phyloP scores from a whole-genome alignment of 2,329 filamentous ascomycete species.

The Fusarium ambrosium region DNA sequence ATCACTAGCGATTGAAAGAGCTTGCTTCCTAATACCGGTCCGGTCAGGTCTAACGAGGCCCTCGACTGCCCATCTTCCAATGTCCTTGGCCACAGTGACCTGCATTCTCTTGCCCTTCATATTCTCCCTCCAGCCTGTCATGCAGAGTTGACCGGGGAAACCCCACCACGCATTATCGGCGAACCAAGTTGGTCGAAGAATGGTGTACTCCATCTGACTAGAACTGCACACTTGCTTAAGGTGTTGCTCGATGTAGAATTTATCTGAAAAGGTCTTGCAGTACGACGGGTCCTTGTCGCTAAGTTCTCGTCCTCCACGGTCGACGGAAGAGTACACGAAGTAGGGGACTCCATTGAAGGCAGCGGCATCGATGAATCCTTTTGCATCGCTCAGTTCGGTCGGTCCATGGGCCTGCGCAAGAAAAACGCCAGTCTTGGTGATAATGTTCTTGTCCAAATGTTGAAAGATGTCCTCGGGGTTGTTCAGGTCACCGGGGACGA shows the following conservation, averaged over 20 bases:
- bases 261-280: conserved; percentile 56
- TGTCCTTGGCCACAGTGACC: conserved; percentile 43
- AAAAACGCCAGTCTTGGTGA: conserved; percentile 36
- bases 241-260: conserved; percentile 71
- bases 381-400: conserved; percentile 63
- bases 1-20: conserved; percentile 45
- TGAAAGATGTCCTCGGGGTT: conserved; percentile 62
- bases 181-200: conserved; percentile 48
- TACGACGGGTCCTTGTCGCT: conserved; percentile 47
- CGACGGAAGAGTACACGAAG: conserved; percentile 74
- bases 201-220: conserved; percentile 45
- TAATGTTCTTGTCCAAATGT: conserved; percentile 27
- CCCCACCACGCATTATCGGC: conserved; percentile 46
- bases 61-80: conserved; percentile 43
- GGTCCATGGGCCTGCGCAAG: conserved; percentile 51
- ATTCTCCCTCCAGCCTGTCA: conserved; percentile 46
- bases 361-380: conserved; percentile 64
- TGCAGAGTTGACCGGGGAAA: conserved; percentile 43
- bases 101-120: conserved; percentile 46
- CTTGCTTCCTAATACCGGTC: conserved; percentile 35
- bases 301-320: conserved; percentile 74
- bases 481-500: conserved; percentile 69
- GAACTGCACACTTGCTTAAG: conserved; percentile 56
- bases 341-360: conserved; percentile 63
- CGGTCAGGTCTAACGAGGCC: conserved; percentile 33